Conservation (phyloP, 2,329 filamentous ascomycete genomes). For the Diaporthe citriasiana region DNA sequence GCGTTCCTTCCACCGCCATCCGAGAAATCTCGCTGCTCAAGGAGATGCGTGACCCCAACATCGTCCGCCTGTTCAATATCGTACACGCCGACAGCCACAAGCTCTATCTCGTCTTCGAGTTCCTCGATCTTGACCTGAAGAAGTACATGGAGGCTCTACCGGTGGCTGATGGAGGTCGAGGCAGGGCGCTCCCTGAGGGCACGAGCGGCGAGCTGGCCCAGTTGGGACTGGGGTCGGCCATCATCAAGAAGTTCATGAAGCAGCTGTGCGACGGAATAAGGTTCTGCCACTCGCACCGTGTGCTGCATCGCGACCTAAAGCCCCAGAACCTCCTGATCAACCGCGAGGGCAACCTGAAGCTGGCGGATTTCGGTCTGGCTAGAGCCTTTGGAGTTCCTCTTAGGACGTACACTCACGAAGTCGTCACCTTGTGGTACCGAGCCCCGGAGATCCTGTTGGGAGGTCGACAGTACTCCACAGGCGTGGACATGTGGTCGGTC, state of each 20-base stretch:
- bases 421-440: slow-evolving; percentile 92
- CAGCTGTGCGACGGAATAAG: slow-evolving; percentile 85
- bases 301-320: slow-evolving; percentile 88
- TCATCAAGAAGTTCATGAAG: slow-evolving; percentile 93
- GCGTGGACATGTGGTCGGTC: slow-evolving; percentile 93
- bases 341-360: slow-evolving; percentile 86
- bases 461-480: slow-evolving; percentile 91
- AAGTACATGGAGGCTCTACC: slow-evolving; percentile 95
- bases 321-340: slow-evolving; percentile 89
- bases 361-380: slow-evolving; percentile 89
- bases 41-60: slow-evolving; percentile 91
- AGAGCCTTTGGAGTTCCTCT: slow-evolving; percentile 90
- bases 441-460: slow-evolving; percentile 88
- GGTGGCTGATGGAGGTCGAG: slow-evolving; percentile 83
- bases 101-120: slow-evolving; percentile 91
- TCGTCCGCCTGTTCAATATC: slow-evolving; percentile 87
- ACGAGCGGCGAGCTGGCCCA: slow-evolving; percentile 73
- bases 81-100: slow-evolving; percentile 94
- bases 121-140: slow-evolving; percentile 89
- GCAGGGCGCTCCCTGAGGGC: slow-evolving; percentile 84
- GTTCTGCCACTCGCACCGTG: slow-evolving; percentile 88
- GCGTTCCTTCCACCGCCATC: slow-evolving; percentile 89
- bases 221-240: slow-evolving; percentile 80
- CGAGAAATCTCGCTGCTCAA: slow-evolving; percentile 92
- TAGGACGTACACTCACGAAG: slow-evolving; percentile 91